Evolutionary conservation across 495 filamentous ascomycete genomes (phyloP).

Genomic region (Neurospora intermedia): DNA sequence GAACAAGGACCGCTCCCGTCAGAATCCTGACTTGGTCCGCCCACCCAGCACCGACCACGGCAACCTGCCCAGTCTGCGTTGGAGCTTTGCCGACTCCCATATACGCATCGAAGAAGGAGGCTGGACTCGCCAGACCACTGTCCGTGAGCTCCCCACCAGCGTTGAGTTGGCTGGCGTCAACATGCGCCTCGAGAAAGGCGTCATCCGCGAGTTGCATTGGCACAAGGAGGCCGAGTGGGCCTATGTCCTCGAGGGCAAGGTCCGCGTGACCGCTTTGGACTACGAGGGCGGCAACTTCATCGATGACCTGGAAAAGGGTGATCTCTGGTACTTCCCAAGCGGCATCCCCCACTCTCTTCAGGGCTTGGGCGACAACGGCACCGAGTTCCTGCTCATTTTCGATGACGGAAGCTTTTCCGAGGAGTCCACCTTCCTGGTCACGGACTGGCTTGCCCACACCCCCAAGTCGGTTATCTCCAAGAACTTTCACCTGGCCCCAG

Average conservation of each 20-base stretch:
- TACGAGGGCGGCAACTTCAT: slow-evolving; percentile 58
- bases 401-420: slow-evolving; percentile 60
- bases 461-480: slow-evolving; percentile 52
- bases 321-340: slow-evolving; percentile 68
- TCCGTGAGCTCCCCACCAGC: slow-evolving; percentile 48
- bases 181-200: slow-evolving; percentile 55
- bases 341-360: slow-evolving; percentile 62
- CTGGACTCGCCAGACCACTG: slow-evolving; percentile 58
- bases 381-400: slow-evolving; percentile 62
- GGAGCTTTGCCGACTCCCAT: slow-evolving; percentile 60
- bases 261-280: slow-evolving; percentile 55
- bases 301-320: slow-evolving; percentile 57
- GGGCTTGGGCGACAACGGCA: slow-evolving; percentile 52
- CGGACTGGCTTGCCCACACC: slow-evolving; percentile 57
- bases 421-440: slow-evolving; percentile 57
- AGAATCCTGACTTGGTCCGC: slow-evolving; percentile 53
- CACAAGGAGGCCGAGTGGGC: slow-evolving; percentile 65
- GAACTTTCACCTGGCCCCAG: slow-evolving; percentile 51
- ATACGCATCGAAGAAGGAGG: slow-evolving; percentile 58
- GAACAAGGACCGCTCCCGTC: slow-evolving; percentile 50
- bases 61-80: slow-evolving; percentile 50
- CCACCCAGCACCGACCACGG: slow-evolving; percentile 57
- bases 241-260: slow-evolving; percentile 49
- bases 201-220: slow-evolving; percentile 67
- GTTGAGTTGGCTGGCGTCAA: slow-evolving; percentile 55